These are phyloP conservation scores for Neopestalotiopsis sp. DNA, from an alignment of 2,329 filamentous ascomycete species.

Conservation along the genomic window DNA sequence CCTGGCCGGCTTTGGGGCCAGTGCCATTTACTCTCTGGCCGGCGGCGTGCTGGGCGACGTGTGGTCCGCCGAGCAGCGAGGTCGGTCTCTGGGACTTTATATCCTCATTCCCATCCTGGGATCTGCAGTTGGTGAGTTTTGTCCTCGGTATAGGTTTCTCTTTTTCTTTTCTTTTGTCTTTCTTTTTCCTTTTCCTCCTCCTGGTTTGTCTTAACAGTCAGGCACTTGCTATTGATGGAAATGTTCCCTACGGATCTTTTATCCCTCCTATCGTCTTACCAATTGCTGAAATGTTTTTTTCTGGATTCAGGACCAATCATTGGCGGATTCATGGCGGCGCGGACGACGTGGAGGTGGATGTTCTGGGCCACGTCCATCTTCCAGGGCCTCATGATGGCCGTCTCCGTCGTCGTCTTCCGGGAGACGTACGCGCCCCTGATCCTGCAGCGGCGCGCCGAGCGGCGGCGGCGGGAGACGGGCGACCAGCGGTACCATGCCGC, in stretches of 20 bases:
- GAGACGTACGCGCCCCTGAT: slow-evolving; percentile 45
- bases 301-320: slow-evolving; percentile 39
- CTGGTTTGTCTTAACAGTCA: no score
- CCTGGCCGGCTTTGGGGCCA: slow-evolving; percentile 53
- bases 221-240: no score
- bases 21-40: slow-evolving; percentile 49
- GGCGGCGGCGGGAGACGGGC: slow-evolving; percentile 37
- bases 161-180: not conserved
- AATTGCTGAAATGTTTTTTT: not conserved
- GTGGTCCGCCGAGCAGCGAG: slow-evolving; percentile 50
- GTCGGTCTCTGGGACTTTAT: slow-evolving; percentile 43
- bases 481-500: slow-evolving; percentile 38
- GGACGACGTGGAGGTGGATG: slow-evolving; percentile 49
- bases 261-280: not conserved
- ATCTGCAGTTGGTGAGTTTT: slow-evolving; percentile 38
- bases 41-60: slow-evolving; percentile 53
- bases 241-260: not conserved
- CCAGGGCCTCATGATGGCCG: slow-evolving; percentile 40
- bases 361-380: slow-evolving; percentile 51
- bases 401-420: slow-evolving; percentile 37
- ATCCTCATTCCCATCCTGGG: slow-evolving; percentile 45
- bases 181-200: not conserved
- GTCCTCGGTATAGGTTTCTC: not conserved
- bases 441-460: slow-evolving; percentile 37
- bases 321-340: slow-evolving; percentile 43